These are phyloP conservation scores for Fusarium cicatricum DNA, from an alignment of 2,329 filamentous ascomycete species.

Conservation along the genomic window DNA sequence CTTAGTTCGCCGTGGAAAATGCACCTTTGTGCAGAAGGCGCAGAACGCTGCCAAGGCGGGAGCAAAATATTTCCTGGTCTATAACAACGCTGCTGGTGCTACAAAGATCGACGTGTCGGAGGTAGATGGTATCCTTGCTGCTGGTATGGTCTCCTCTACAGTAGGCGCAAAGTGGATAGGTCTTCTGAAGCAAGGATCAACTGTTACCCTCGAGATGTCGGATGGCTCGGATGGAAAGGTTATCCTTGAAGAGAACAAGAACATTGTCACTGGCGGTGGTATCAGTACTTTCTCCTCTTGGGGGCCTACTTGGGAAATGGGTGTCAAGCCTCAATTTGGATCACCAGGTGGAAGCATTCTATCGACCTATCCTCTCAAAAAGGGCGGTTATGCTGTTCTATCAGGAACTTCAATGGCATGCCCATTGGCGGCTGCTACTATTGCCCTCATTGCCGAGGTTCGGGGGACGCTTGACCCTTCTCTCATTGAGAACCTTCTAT, in stretches of 20 bases:
- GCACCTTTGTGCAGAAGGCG: conserved; percentile 64
- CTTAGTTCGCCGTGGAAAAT: conserved; percentile 66
- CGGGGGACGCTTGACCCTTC: conserved; percentile 60
- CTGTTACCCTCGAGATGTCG: conserved; percentile 55
- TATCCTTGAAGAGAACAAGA: conserved; percentile 47
- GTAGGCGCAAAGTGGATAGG: conserved; percentile 17
- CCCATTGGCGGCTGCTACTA: conserved; percentile 62
- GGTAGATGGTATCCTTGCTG: conserved; percentile 10
- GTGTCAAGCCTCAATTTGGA: conserved; percentile 63
- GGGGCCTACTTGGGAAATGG: conserved; percentile 68
- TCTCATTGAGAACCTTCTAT: conserved; percentile 58
- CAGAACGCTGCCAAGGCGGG: conserved; percentile 61
- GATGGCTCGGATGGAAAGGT: conserved; percentile 42
- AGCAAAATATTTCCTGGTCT: conserved; percentile 67
- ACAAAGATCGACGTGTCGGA: conserved; percentile 10
- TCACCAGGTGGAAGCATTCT: conserved; percentile 65
- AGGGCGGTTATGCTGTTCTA: conserved; percentile 60
- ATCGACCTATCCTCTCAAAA: conserved; percentile 60
- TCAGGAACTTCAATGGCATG: conserved; percentile 69
- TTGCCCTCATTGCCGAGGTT: conserved; percentile 61
- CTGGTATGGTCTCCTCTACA: conserved; percentile 14
- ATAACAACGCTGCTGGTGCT: conserved; percentile 57
- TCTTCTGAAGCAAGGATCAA: conserved; percentile 44
- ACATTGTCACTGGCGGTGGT: conserved; percentile 58
- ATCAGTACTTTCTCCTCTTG: conserved; percentile 63